Base-by-base conservation (phyloP, 1,284 basidiomycete genomes). In the Mycena citricolor region DNA sequence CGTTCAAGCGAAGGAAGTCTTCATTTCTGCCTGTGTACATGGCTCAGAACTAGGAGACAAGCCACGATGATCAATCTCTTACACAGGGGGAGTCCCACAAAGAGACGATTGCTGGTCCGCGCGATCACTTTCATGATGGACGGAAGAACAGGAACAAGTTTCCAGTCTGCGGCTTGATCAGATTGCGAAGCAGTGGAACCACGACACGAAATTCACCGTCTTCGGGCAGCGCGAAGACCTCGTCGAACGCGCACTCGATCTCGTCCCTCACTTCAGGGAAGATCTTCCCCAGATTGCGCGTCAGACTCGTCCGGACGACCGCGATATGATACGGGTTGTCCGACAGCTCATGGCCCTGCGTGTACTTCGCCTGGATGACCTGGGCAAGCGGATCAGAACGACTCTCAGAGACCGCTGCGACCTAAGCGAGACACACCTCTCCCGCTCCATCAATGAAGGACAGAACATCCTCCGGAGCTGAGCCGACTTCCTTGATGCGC, bases 1-100 rank as follows among this genome's bases (percentile, higher is more conserved):
- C 56, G 25, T 63, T 63, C 1, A 70, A 55, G 6, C 61, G 54
- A 1, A 60, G 46, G 40, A 56, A 69, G 7, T 62, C 65, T 2
- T 52, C 38, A 28, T 68, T 44, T 12, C 64, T 59, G 49, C 65
- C 64, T 67, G 26, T 2, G 25, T 4, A 32, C n/a, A n/a, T n/a
- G n/a, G n/a, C n/a, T n/a, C n/a, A n/a, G n/a, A n/a, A n/a, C n/a
- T n/a, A n/a, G n/a, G n/a, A n/a, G n/a, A n/a, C n/a, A n/a, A n/a
- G n/a, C n/a, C n/a, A n/a, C n/a, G n/a, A n/a, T n/a, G n/a, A n/a
- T n/a, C n/a, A n/a, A n/a, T n/a, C n/a, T n/a, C n/a, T n/a, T n/a
- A 21, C 16, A 36, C 19, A 36, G 33, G 8, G 33, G 33, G 19
- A 36, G 24, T 17, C 33, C 33, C 13, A 21, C 8, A 21, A 36